phyloP scores from a whole-genome alignment of 2,329 filamentous ascomycete genomes.

The Diplocarpon rosae region DNA sequence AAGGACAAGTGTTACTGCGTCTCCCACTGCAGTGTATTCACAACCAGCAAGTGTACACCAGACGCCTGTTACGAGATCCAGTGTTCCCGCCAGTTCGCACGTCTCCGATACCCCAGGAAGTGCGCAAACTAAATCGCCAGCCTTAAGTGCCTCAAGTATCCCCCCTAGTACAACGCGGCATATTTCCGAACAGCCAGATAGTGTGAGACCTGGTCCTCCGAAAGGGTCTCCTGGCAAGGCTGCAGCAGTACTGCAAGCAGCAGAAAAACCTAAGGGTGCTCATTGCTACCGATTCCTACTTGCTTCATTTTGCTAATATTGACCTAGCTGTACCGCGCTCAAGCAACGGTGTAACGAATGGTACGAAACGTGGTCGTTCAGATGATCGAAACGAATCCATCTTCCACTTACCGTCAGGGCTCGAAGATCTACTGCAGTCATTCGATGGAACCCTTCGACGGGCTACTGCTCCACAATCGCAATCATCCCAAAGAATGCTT shows the following conservation, averaged over 20 bases:
- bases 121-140: slow-evolving; percentile 41
- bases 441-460: slow-evolving; percentile 76
- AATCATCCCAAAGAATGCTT: slow-evolving; percentile 63
- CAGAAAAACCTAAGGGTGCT: slow-evolving; percentile 37
- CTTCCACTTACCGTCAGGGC: slow-evolving; percentile 79
- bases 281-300: slow-evolving; percentile 1
- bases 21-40: slow-evolving; percentile 38
- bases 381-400: slow-evolving; percentile 62
- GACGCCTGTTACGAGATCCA: slow-evolving; percentile 28
- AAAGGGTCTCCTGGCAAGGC: slow-evolving; percentile 20
- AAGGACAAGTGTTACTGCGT: slow-evolving; percentile 46
- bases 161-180: slow-evolving; percentile 33
- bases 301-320: slow-evolving; percentile 14
- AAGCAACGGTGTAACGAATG: slow-evolving; percentile 43
- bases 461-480: slow-evolving; percentile 38
- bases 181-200: slow-evolving; percentile 37
- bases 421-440: slow-evolving; percentile 84
- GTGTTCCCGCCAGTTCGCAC: slow-evolving; percentile 24
- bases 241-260: slow-evolving; percentile 31
- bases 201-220: slow-evolving; percentile 17
- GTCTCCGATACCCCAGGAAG: slow-evolving; percentile 31
- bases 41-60: slow-evolving; percentile 32
- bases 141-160: slow-evolving; percentile 33
- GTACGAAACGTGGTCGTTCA: slow-evolving; percentile 31
- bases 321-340: slow-evolving; percentile 26